phyloP scores from a whole-genome alignment of 208 protist genomes.

The Spongospora subterranea region DNA sequence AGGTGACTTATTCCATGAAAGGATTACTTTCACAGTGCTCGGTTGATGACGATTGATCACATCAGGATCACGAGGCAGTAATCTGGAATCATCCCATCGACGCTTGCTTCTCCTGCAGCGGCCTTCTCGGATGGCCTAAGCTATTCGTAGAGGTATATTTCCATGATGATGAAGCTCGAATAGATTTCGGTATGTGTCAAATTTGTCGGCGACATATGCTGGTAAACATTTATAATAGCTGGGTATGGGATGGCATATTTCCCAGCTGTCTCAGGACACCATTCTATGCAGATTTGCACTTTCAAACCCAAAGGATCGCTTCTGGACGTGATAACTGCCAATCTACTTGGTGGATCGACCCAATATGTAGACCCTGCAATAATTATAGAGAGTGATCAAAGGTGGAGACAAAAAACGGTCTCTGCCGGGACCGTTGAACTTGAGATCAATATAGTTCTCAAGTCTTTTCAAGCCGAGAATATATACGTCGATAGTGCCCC shows the following conservation, averaged over 20 bases:
- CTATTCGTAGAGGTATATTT: constrained; percentile 15
- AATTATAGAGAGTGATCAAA: not conserved
- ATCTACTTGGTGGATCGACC: not conserved
- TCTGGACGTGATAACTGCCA: not conserved
- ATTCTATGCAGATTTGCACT: not conserved
- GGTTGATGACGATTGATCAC: not conserved
- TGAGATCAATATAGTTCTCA: constrained; percentile 20
- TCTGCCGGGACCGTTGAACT: constrained; percentile 36
- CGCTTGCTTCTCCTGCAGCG: constrained; percentile 10
- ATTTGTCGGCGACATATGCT: not conserved
- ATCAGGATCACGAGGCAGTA: not conserved
- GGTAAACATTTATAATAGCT: not conserved
- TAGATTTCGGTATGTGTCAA: constrained; percentile 18
- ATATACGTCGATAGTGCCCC: not conserved
- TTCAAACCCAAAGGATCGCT: not conserved
- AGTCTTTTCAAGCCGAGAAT: not conserved
- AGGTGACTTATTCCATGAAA: not conserved
- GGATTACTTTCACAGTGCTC: not conserved
- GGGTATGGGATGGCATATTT: constrained; percentile 29
- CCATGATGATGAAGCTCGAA: not conserved
- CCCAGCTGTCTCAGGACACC: not conserved
- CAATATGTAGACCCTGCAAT: not conserved
- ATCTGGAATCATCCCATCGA: constrained; percentile 50
- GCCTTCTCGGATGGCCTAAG: constrained; percentile 7
- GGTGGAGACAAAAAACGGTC: constrained; percentile 5